Percentiles rank a stretch among this genome's conserved stretches.
phyloP scores from a whole-genome alignment of 1,139 yeast genomes.

The Suhomyces anneliseae region DNA sequence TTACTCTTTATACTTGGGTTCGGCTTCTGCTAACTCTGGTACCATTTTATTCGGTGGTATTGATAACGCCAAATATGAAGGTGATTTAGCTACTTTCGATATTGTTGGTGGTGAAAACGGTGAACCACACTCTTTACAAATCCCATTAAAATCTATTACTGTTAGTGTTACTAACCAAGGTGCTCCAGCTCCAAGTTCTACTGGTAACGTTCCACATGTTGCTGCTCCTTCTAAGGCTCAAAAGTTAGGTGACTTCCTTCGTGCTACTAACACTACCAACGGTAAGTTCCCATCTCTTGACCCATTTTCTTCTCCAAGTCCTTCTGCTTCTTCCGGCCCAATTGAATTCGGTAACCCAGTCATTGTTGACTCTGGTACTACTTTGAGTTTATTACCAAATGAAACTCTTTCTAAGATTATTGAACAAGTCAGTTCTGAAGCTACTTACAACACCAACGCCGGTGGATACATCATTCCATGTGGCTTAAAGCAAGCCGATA shows the following conservation, averaged over 20 bases:
- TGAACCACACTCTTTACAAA: conserved; percentile 18
- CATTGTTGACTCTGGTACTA: conserved; percentile 43
- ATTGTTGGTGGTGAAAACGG: conserved; percentile 19
- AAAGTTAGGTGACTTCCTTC: not conserved
- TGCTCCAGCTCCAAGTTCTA: conserved; percentile 2
- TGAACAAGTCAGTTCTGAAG: conserved; percentile 17
- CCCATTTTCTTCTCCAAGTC: not conserved
- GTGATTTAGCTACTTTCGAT: conserved; percentile 33
- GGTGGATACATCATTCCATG: conserved; percentile 33
- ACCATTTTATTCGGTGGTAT: conserved; percentile 25
- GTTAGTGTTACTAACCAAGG: conserved; percentile 5
- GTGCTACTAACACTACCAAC: not conserved
- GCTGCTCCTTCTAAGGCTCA: not conserved
- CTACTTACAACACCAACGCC: conserved; percentile 15
- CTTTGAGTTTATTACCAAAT: conserved; percentile 30
- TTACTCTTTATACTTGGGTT: conserved; percentile 25
- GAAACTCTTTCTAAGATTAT: conserved; percentile 18
- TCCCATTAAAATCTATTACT: conserved; percentile 22
- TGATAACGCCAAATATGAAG: conserved; percentile 29
- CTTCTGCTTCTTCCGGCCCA: conserved; percentile 10
- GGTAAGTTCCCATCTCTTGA: not conserved
- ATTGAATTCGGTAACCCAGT: conserved; percentile 21
- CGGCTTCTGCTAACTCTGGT: conserved; percentile 12
- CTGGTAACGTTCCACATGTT: conserved; percentile 10
- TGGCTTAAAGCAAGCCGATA: conserved; percentile 24